These are phyloP conservation scores for Bolboschoenus planiculmis DNA, from an alignment of 176 grass and related monocot genomes.

Conservation along the genomic window DNA sequence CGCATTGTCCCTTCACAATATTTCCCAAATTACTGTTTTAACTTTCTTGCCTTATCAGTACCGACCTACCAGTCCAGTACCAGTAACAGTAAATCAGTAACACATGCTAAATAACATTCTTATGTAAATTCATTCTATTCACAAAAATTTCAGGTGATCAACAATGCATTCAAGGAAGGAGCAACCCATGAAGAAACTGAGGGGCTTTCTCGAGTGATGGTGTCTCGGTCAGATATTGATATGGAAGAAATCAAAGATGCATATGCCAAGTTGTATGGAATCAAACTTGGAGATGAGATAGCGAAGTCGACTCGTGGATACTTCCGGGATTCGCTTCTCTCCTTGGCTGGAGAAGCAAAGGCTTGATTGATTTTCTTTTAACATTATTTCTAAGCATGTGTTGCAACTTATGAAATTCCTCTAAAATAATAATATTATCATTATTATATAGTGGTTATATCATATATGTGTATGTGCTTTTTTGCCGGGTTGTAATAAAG, in stretches of 20 bases:
- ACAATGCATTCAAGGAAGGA: constrained; percentile 38
- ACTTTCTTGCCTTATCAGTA: not conserved
- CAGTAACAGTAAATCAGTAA: not conserved
- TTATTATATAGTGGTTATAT: not conserved
- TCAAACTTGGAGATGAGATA: constrained; percentile 53
- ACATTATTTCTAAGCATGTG: not conserved
- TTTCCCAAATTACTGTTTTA: not conserved
- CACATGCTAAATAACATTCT: not conserved
- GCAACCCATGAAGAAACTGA: constrained; percentile 45
- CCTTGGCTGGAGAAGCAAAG: constrained; percentile 45
- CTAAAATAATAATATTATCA: not conserved
- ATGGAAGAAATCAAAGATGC: constrained; percentile 52
- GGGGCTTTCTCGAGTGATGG: constrained; percentile 55
- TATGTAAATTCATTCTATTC: not conserved
- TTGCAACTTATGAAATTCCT: not conserved
- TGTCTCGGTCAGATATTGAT: constrained; percentile 66
- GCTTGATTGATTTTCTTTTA: not conserved
- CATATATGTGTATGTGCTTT: not conserved
- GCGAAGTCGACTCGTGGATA: constrained; percentile 50
- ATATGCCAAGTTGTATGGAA: constrained; percentile 43
- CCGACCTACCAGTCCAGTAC: not conserved
- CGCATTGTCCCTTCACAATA: not conserved
- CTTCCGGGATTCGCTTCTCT: constrained; percentile 73
- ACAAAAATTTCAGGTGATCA: constrained; percentile 39
- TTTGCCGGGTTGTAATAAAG: not conserved